Evolutionary conservation across 805 yeast genomes (phyloP).

Genomic region (Alloascoidea africana): DNA sequence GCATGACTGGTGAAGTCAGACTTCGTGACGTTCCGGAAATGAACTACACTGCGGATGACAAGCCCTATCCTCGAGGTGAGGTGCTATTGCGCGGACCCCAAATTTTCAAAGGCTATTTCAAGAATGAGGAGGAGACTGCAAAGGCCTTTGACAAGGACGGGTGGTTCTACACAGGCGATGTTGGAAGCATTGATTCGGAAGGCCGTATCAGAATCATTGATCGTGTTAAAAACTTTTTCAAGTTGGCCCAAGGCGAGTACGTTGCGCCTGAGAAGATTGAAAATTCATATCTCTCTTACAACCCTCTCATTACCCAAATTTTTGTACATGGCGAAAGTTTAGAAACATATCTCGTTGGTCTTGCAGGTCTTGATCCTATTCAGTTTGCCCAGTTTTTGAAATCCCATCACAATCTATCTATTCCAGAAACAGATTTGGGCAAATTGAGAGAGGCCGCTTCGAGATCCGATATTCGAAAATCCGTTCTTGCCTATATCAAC

Average conservation of each 20-base stretch:
- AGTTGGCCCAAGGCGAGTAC: constrained; percentile 50
- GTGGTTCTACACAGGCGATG: constrained; percentile 58
- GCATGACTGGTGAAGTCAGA: constrained; percentile 28
- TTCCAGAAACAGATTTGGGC: constrained; percentile 13
- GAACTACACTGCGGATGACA: constrained; percentile 29
- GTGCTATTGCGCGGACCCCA: constrained; percentile 51
- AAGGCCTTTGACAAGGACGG: constrained; percentile 38
- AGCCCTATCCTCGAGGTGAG: constrained; percentile 40
- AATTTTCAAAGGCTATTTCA: constrained; percentile 38
- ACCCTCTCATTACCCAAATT: constrained; percentile 35
- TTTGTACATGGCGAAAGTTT: constrained; percentile 53
- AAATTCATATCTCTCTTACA: constrained; percentile 38
- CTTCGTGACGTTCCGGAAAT: constrained; percentile 51
- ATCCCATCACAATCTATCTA: constrained; percentile 14
- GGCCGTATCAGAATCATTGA: constrained; percentile 54
- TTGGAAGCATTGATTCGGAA: constrained; percentile 31
- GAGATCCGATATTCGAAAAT: constrained; percentile 20
- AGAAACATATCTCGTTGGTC: constrained; percentile 39
- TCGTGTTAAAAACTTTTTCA: constrained; percentile 69
- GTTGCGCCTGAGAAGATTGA: constrained; percentile 68
- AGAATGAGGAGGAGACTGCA: constrained; percentile 37
- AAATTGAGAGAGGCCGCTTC: constrained; percentile 16
- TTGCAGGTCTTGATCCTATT: constrained; percentile 45
- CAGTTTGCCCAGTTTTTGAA: constrained; percentile 18
- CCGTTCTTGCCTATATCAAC: constrained; percentile 24